Percentiles rank a stretch among this genome's conserved stretches.
Conservation (phyloP, 2,329 filamentous ascomycete genomes). For the Aspergillus transmontanensis region DNA sequence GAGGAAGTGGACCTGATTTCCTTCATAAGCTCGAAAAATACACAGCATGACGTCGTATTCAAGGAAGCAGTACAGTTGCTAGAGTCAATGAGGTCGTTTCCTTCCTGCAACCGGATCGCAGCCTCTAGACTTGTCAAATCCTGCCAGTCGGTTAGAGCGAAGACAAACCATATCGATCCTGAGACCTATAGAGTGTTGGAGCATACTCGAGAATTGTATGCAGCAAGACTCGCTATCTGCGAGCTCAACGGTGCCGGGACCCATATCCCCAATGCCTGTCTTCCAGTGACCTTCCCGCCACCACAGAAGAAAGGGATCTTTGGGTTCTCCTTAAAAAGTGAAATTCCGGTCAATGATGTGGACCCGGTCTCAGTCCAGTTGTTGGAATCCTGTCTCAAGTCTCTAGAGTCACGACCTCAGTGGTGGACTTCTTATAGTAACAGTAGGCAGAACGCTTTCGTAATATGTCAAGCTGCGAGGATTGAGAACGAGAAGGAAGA, state of each 20-base stretch:
- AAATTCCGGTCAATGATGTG: slow-evolving; percentile 15
- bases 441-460: slow-evolving; percentile 60
- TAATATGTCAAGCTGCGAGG: slow-evolving; percentile 65
- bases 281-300: slow-evolving; percentile 48
- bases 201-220: slow-evolving; percentile 59
- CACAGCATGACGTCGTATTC: slow-evolving; percentile 40
- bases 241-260: slow-evolving; percentile 59
- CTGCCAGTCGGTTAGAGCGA: slow-evolving; percentile 52
- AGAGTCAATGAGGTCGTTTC: slow-evolving; percentile 46
- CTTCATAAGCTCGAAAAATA: slow-evolving; percentile 26
- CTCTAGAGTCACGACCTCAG: slow-evolving; percentile 57
- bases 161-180: slow-evolving; percentile 25
- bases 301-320: slow-evolving; percentile 33
- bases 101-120: slow-evolving; percentile 58
- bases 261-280: slow-evolving; percentile 54
- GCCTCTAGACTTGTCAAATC: slow-evolving; percentile 55
- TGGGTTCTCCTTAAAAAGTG: slow-evolving; percentile 24
- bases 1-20: slow-evolving; percentile 31
- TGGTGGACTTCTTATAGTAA: slow-evolving; percentile 69
- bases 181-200: slow-evolving; percentile 41
- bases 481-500: slow-evolving; percentile 59
- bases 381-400: slow-evolving; percentile 55
- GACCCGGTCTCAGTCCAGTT: slow-evolving; percentile 26
- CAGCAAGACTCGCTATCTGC: slow-evolving; percentile 64
- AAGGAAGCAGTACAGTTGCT: slow-evolving; percentile 48